Evolutionary conservation across 23 red algal genomes (phyloP).

Genomic region (Gracilariopsis chorda): DNA sequence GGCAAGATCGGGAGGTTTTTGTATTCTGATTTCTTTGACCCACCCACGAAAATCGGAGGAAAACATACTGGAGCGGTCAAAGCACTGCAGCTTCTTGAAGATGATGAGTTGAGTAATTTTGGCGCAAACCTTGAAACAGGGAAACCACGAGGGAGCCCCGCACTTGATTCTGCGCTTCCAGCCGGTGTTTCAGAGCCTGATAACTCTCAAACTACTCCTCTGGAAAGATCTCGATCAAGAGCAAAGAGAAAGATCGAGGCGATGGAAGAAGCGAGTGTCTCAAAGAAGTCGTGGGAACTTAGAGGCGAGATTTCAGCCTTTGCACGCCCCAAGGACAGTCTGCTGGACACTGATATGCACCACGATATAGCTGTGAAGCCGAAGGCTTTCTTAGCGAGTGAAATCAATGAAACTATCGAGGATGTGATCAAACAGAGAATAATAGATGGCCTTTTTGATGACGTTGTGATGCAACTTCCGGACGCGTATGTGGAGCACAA

Average conservation of each 20-base stretch:
- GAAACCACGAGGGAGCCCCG: background rate
- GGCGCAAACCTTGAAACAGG: background rate
- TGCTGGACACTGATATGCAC: slow-evolving; percentile 78
- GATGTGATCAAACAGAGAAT: slow-evolving; percentile 72
- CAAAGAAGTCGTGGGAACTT: slow-evolving; percentile 82
- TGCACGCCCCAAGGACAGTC: slow-evolving; percentile 72
- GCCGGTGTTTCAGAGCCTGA: background rate
- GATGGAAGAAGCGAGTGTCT: slow-evolving; percentile 64
- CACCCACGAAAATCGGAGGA: background rate
- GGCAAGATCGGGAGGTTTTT: background rate
- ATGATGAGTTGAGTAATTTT: slow-evolving; percentile 4
- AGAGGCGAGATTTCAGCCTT: slow-evolving; percentile 80
- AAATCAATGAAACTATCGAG: slow-evolving; percentile 61
- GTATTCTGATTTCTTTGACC: slow-evolving; percentile 65
- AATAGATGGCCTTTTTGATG: slow-evolving; percentile 73
- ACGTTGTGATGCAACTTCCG: slow-evolving; percentile 51
- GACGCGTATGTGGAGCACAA: slow-evolving; percentile 18
- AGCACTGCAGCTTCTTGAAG: background rate
- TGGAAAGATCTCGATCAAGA: background rate
- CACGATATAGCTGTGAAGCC: slow-evolving; percentile 62
- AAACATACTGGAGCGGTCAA: background rate
- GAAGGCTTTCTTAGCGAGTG: background rate
- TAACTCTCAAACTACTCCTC: background rate
- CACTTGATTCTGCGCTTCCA: background rate
- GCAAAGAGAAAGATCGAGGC: slow-evolving; percentile 20